phyloP scores from a whole-genome alignment of 2,329 filamentous ascomycete genomes.

The Trichoderma sp. region DNA sequence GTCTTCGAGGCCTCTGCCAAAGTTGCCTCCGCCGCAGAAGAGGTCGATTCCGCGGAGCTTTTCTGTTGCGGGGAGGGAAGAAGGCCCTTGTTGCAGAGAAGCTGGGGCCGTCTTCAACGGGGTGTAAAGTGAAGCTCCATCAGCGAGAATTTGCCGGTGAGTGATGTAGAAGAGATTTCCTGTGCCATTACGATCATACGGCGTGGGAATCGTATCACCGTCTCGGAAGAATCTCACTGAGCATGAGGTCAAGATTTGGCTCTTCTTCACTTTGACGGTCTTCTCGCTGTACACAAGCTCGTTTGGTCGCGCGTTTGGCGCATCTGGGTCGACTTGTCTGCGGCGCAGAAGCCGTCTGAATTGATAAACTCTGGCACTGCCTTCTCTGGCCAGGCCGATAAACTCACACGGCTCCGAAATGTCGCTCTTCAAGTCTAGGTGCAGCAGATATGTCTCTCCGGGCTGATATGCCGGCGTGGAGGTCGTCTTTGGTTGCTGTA shows the following conservation, averaged over 20 bases:
- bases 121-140: constrained; percentile 29
- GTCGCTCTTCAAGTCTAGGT: constrained; percentile 34
- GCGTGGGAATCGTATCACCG: constrained; percentile 53
- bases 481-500: constrained; percentile 20
- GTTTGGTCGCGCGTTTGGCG: constrained; percentile 48
- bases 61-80: constrained; percentile 42
- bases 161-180: constrained; percentile 69
- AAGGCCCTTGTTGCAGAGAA: constrained; percentile 56
- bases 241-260: constrained; percentile 57
- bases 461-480: constrained; percentile 39
- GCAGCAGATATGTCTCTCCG: constrained; percentile 63
- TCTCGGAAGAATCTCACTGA: constrained; percentile 57
- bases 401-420: constrained; percentile 65
- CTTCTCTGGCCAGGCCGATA: constrained; percentile 35
- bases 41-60: constrained; percentile 66
- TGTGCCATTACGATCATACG: constrained; percentile 66
- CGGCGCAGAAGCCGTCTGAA: constrained; percentile 59
- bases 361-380: constrained; percentile 31
- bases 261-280: constrained; percentile 40
- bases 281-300: constrained; percentile 60
- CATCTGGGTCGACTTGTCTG: constrained; percentile 39
- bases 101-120: constrained; percentile 41
- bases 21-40: constrained; percentile 77
- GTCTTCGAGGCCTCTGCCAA: constrained; percentile 76
- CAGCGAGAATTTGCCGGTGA: constrained; percentile 33